Conservation (phyloP, 768 basidiomycete species). For the Psilocybe cubensis region DNA sequence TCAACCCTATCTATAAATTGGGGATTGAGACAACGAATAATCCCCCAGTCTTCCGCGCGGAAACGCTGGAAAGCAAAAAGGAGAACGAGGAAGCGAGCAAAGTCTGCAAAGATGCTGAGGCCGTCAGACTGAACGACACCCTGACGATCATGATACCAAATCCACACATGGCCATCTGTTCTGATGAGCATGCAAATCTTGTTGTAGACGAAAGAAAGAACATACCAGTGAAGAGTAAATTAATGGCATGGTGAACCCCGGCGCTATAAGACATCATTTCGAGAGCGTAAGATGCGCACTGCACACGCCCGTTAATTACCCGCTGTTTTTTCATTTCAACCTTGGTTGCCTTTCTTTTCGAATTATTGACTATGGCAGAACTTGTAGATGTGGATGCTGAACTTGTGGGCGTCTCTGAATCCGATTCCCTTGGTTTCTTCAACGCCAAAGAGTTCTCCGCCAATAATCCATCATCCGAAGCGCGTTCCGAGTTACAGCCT, state of each 20-base stretch:
- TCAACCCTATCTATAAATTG: neutral
- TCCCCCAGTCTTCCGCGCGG: slow-evolving; percentile 23
- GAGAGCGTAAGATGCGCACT: slow-evolving; percentile 13
- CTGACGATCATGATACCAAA: slow-evolving; percentile 27
- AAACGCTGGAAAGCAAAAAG: slow-evolving; percentile 29
- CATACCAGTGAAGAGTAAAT: slow-evolving; percentile 19
- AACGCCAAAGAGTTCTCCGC: neutral
- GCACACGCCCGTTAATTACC: neutral
- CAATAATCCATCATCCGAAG: neutral
- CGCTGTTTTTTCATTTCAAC: neutral
- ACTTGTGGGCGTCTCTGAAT: neutral
- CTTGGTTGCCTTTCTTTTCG: neutral
- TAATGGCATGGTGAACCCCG: slow-evolving; percentile 12
- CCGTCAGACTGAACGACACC: slow-evolving; percentile 25
- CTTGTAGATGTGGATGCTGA: neutral
- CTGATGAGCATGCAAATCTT: neutral
- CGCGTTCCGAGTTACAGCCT: neutral
- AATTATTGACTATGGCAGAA: neutral
- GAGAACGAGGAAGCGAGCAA: slow-evolving; percentile 26
- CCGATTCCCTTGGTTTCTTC: neutral
- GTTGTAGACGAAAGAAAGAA: no score
- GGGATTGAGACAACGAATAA: slow-evolving; percentile 7
- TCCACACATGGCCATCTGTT: slow-evolving; percentile 22
- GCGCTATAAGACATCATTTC: slow-evolving; percentile 14
- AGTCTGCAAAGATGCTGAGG: slow-evolving; percentile 24